phyloP scores from a whole-genome alignment of 2,329 filamentous ascomycete genomes.

The Trichothecium roseum region DNA sequence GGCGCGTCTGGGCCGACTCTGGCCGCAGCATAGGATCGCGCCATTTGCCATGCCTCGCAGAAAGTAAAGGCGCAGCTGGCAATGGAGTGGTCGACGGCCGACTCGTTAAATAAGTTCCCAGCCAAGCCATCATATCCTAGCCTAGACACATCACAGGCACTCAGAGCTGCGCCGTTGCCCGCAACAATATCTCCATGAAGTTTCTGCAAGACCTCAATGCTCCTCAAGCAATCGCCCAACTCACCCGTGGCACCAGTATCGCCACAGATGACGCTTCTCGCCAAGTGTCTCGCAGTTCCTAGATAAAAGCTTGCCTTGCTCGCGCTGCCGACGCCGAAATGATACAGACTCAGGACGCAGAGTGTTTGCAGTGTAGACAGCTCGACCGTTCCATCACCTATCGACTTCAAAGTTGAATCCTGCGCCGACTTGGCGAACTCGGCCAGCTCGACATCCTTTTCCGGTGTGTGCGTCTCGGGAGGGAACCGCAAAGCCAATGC shows the following conservation, averaged over 20 bases:
- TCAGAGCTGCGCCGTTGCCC: background rate
- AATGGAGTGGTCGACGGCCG: constrained; percentile 26
- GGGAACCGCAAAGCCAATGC: constrained; percentile 32
- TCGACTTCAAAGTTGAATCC: constrained; percentile 18
- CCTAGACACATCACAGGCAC: background rate
- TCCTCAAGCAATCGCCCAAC: constrained; percentile 24
- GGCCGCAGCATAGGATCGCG: constrained; percentile 33
- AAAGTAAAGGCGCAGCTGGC: constrained; percentile 31
- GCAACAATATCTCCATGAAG: constrained; percentile 25
- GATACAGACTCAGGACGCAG: constrained; percentile 24
- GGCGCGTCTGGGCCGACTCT: constrained; percentile 30
- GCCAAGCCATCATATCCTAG: background rate
- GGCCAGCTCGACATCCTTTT: constrained; percentile 6
- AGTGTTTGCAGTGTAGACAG: constrained; percentile 27
- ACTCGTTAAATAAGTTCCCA: background rate
- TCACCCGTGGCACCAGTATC: constrained; percentile 11
- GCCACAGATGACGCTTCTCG: constrained; percentile 9
- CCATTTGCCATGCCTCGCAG: constrained; percentile 36
- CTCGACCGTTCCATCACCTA: constrained; percentile 22
- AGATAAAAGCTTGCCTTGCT: constrained; percentile 10
- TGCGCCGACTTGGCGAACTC: constrained; percentile 9
- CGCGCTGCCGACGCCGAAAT: constrained; percentile 17
- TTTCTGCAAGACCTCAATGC: constrained; percentile 29
- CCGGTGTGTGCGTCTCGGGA: constrained; percentile 7
- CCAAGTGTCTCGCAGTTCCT: constrained; percentile 12